A percentile compares a stretch with the other conserved stretches of the same genome.
Evolutionary conservation across 495 filamentous ascomycete species (phyloP).

Genomic region (Trichoderma asperelloides): DNA sequence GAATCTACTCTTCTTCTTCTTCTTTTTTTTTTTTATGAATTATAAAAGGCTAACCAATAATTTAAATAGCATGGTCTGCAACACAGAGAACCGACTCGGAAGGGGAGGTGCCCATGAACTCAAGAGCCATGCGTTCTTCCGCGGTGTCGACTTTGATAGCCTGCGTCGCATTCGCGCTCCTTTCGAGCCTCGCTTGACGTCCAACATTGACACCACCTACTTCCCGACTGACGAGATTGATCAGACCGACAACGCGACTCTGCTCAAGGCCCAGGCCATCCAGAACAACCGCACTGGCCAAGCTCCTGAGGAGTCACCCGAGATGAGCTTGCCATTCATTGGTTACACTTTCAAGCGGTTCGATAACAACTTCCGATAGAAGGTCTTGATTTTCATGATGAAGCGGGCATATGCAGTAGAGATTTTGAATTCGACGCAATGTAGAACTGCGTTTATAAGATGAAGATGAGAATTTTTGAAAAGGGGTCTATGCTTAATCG

Average conservation of each 20-base stretch:
- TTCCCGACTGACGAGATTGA: constrained; percentile 98
- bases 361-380: constrained; percentile 59
- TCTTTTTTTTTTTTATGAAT: not conserved
- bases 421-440: not conserved
- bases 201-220: constrained; percentile 93
- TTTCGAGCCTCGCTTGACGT: constrained; percentile 86
- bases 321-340: constrained; percentile 94
- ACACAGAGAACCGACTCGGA: constrained; percentile 82
- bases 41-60: not conserved
- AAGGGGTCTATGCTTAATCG: not conserved
- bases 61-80: constrained; percentile 77
- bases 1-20: constrained; percentile 12
- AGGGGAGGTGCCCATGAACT: constrained; percentile 77
- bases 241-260: constrained; percentile 75
- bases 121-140: constrained; percentile 92
- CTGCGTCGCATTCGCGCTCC: constrained; percentile 87
- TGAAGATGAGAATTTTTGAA: not conserved
- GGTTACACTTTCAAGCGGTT: constrained; percentile 99
- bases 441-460: not conserved
- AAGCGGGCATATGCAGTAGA: constrained; percentile 6
- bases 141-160: constrained; percentile 85
- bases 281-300: constrained; percentile 16
- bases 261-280: constrained; percentile 47
- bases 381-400: not conserved
- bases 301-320: constrained; percentile 45